Evolutionary conservation across 2,329 filamentous ascomycete species (phyloP).

Genomic region (Tolypocladium cylindrosporum): DNA sequence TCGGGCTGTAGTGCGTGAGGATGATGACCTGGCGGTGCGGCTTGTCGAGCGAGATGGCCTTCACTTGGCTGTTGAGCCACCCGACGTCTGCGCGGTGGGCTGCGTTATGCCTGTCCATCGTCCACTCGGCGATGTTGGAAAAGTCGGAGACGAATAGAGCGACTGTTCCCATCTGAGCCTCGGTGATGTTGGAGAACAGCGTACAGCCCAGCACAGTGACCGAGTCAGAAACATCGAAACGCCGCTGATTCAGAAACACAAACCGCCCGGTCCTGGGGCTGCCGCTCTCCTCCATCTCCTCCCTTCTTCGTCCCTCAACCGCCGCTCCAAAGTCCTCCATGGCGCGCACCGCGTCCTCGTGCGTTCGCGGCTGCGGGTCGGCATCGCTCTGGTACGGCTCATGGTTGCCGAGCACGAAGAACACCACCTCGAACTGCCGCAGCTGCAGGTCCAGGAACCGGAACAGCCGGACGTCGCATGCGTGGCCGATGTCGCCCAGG

Average conservation of each 20-base stretch:
- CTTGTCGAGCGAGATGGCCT: background rate
- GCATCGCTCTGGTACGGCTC: background rate
- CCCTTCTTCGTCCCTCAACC: background rate
- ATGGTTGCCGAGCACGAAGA: background rate
- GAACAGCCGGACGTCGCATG: background rate
- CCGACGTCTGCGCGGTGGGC: background rate
- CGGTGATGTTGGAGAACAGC: constrained; percentile 26
- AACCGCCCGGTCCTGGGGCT: constrained; percentile 15
- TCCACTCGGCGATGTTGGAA: background rate
- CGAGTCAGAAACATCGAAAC: constrained; percentile 23
- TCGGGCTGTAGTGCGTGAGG: constrained; percentile 3
- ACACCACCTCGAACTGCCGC: background rate
- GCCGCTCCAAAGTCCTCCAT: background rate
- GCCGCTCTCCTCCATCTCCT: constrained; percentile 8
- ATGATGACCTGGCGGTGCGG: background rate
- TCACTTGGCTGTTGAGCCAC: constrained; percentile 1
- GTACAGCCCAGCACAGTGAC: constrained; percentile 33
- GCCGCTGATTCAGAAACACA: constrained; percentile 27
- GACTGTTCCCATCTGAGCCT: constrained; percentile 17
- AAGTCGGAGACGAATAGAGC: constrained; percentile 31
- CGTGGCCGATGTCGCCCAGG: constrained; percentile 36
- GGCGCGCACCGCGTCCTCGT: background rate
- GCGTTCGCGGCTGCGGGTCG: background rate
- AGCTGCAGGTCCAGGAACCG: background rate
- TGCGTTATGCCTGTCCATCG: background rate